phyloP scores from a whole-genome alignment of 2,329 filamentous ascomycete genomes.

The Aureobasidium subglaciale region DNA sequence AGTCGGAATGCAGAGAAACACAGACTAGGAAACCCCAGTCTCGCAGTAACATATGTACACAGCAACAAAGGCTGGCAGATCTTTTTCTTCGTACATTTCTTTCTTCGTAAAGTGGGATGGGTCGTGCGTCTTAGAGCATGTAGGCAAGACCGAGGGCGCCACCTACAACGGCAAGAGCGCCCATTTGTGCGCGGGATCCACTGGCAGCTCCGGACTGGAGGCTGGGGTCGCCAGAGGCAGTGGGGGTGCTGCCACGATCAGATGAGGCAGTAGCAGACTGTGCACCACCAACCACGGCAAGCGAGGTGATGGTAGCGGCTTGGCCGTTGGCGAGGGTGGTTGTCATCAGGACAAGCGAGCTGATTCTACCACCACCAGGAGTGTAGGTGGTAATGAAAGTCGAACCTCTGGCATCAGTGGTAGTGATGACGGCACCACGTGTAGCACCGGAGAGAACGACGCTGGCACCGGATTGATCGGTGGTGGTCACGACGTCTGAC shows the following conservation, averaged over 20 bases:
- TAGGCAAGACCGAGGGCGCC: conserved; percentile 29
- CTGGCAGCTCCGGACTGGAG: conserved; percentile 34
- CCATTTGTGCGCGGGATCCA: conserved; percentile 22
- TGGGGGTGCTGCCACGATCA: background rate
- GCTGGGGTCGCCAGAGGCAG: conserved; percentile 27
- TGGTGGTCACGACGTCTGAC: conserved; percentile 25
- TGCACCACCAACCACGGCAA: conserved; percentile 33
- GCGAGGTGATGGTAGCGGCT: conserved; percentile 37
- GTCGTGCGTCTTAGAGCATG: conserved; percentile 25
- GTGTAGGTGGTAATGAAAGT: conserved; percentile 43
- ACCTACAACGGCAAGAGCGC: conserved; percentile 27
- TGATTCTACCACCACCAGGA: conserved; percentile 35
- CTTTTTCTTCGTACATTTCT: background rate
- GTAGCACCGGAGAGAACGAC: conserved; percentile 29
- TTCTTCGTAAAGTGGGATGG: background rate
- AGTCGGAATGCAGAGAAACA: conserved; percentile 13
- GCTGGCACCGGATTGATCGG: conserved; percentile 34
- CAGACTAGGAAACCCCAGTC: background rate
- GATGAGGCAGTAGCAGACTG: conserved; percentile 16
- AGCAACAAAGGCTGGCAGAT: background rate
- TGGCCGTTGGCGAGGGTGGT: conserved; percentile 29
- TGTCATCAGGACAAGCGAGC: conserved; percentile 32
- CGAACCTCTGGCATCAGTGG: conserved; percentile 34
- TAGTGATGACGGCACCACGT: conserved; percentile 36
- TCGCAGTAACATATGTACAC: conserved; percentile 6